phyloP scores from a whole-genome alignment of 2,329 filamentous ascomycete genomes.

The Monosporascus sp. region DNA sequence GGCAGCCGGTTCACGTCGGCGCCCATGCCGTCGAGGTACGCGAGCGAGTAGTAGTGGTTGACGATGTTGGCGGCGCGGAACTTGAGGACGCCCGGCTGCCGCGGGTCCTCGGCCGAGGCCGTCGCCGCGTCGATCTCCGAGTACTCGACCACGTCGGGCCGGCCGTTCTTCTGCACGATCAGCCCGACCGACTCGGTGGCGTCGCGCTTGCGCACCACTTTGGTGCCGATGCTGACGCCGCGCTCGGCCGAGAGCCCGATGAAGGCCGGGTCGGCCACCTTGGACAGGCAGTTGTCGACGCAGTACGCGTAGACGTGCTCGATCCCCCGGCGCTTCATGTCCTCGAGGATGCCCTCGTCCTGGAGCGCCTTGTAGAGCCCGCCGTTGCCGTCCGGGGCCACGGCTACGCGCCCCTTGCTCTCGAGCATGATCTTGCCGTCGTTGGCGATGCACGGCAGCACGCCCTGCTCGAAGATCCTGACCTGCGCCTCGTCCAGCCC shows the following conservation, averaged over 20 bases:
- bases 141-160: conserved; percentile 97
- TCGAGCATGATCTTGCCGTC: conserved; percentile 96
- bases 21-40: conserved; percentile 86
- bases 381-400: conserved; percentile 95
- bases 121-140: conserved; percentile 88
- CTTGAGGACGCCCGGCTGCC: conserved; percentile 76
- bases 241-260: conserved; percentile 87
- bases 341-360: conserved; percentile 60
- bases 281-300: conserved; percentile 98
- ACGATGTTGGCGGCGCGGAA: conserved; percentile 99
- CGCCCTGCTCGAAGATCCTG: conserved; percentile 91
- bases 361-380: conserved; percentile 90
- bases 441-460: conserved; percentile 93
- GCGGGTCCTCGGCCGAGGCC: conserved; percentile 81
- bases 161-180: conserved; percentile 91
- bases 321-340: conserved; percentile 85
- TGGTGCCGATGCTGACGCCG: conserved; percentile 91
- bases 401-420: conserved; percentile 82
- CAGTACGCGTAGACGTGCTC: conserved; percentile 97
- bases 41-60: conserved; percentile 98
- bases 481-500: conserved; percentile 82
- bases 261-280: conserved; percentile 94
- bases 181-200: conserved; percentile 94
- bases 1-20: conserved; percentile 80
- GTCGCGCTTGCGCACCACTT: conserved; percentile 97